Conservation (phyloP, 164 flowering plant species). For the Paratinospora sagittata region DNA sequence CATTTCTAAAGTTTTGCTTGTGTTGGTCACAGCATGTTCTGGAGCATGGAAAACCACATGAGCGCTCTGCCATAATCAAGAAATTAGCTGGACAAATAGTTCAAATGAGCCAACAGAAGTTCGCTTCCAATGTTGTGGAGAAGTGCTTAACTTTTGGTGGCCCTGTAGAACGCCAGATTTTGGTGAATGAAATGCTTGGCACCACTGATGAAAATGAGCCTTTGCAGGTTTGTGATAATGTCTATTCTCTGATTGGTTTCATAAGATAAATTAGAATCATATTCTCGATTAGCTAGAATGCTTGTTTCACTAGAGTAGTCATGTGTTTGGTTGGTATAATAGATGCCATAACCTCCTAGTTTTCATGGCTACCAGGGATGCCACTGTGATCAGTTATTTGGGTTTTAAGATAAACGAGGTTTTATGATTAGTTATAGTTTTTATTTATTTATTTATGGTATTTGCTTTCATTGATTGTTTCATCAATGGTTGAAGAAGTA, state of each 20-base stretch:
- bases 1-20: slow-evolving; percentile 4
- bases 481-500: neutral
- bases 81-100: slow-evolving; percentile 74
- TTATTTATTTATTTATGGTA: too few relatives aligned
- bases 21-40: slow-evolving; percentile 67
- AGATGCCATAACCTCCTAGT: neutral
- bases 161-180: slow-evolving; percentile 53
- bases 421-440: neutral
- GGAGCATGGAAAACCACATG: slow-evolving; percentile 88
- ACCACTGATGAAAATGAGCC: slow-evolving; percentile 87
- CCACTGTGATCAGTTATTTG: neutral
- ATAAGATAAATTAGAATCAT: neutral
- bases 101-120: slow-evolving; percentile 94
- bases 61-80: slow-evolving; percentile 61
- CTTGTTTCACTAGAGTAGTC: neutral
- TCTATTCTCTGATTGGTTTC: neutral
- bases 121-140: too few relatives aligned
- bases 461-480: neutral
- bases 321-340: neutral
- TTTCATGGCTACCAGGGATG: neutral
- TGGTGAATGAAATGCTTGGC: slow-evolving; percentile 88
- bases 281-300: neutral
- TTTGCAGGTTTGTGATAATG: slow-evolving; percentile 87
- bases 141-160: slow-evolving; percentile 66
- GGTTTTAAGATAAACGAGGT: neutral